phyloP scores from a whole-genome alignment of 345 rosid species.

The Sonneratia caseolaris region DNA sequence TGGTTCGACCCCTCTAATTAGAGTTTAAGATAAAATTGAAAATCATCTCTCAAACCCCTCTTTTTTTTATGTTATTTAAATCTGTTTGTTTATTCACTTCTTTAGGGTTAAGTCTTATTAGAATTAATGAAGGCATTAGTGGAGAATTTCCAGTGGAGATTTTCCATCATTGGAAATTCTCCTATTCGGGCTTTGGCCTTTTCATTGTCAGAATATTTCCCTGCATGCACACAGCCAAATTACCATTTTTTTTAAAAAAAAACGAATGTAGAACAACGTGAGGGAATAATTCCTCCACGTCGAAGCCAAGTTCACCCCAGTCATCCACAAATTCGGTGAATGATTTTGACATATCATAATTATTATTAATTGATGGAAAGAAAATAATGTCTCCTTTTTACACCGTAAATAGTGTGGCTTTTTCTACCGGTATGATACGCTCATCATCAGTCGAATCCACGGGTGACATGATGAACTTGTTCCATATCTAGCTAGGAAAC shows the following conservation, averaged over 20 bases:
- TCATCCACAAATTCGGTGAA: neutral
- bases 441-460: too few relatives aligned
- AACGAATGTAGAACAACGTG: neutral
- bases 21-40: neutral
- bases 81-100: neutral
- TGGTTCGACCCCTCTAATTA: neutral
- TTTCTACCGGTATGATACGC: too few relatives aligned
- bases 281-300: neutral
- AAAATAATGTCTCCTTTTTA: too few relatives aligned
- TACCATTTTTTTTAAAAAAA: neutral
- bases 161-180: neutral
- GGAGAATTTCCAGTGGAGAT: neutral
- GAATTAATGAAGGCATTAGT: neutral
- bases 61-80: too few relatives aligned
- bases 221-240: conserved; percentile 5
- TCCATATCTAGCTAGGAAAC: too few relatives aligned
- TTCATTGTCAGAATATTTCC: conserved; percentile 1
- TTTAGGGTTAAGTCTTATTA: neutral
- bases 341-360: neutral
- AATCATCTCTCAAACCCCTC: neutral
- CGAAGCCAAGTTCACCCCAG: neutral
- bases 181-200: neutral
- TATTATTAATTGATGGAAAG: too few relatives aligned
- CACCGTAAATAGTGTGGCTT: too few relatives aligned
- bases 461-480: too few relatives aligned